Evolutionary conservation across 495 filamentous ascomycete species (phyloP).

Genomic region (Podospora pseudocomata): DNA sequence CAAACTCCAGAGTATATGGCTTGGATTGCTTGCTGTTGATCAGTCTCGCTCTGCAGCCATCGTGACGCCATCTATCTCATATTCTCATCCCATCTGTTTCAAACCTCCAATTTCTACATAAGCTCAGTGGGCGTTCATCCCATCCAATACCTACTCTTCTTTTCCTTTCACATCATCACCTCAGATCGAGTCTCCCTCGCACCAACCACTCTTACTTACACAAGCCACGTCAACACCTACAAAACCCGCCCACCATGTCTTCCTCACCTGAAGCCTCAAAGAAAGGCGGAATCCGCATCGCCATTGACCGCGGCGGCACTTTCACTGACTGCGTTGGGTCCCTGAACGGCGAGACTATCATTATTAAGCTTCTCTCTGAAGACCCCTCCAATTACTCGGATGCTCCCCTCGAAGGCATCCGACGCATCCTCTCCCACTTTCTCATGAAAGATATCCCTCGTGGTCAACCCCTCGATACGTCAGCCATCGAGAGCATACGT

Average conservation of each 20-base stretch:
- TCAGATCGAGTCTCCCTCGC: neutral
- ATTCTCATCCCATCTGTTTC: neutral
- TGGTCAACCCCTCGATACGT: constrained; percentile 78
- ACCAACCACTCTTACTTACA: neutral
- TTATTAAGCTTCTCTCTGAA: constrained; percentile 87
- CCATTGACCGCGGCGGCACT: constrained; percentile 66
- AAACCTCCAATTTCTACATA: neutral
- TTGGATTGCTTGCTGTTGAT: neutral
- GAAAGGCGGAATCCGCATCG: constrained; percentile 49
- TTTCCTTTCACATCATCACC: neutral
- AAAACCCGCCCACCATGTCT: neutral
- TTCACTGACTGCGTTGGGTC: constrained; percentile 72
- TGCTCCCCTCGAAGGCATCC: constrained; percentile 87
- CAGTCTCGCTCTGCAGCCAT: neutral
- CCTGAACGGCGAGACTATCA: constrained; percentile 62
- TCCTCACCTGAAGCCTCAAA: neutral
- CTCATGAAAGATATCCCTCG: constrained; percentile 70
- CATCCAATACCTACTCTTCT: neutral
- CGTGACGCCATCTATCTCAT: neutral
- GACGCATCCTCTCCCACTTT: constrained; percentile 81
- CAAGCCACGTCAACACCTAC: neutral
- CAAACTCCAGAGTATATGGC: neutral
- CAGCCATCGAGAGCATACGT: constrained; percentile 75
- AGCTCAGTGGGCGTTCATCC: neutral
- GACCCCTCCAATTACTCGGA: constrained; percentile 86